Percentiles rank a stretch among this genome's conserved stretches.
Evolutionary conservation across 805 yeast genomes (phyloP).

Genomic region (Candida nemodendra): DNA sequence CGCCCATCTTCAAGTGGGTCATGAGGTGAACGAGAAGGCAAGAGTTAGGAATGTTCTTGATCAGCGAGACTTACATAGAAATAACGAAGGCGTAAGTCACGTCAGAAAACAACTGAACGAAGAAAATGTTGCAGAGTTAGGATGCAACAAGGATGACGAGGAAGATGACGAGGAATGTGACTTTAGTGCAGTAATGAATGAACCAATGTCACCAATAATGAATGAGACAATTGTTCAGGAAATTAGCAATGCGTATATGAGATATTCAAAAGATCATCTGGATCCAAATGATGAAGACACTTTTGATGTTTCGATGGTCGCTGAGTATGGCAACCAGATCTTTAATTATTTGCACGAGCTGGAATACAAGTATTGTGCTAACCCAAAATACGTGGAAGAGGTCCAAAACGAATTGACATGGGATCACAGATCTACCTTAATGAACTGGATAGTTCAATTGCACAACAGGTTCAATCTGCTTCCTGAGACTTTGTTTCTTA

Average conservation of each 20-base stretch:
- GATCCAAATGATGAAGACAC: slow-evolving; percentile 84
- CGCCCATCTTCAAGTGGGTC: neutral
- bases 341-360: slow-evolving; percentile 73
- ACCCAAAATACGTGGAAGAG: slow-evolving; percentile 68
- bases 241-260: slow-evolving; percentile 48
- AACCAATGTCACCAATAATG: slow-evolving; percentile 62
- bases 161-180: slow-evolving; percentile 36
- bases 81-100: slow-evolving; percentile 3
- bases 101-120: slow-evolving; percentile 6
- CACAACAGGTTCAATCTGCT: slow-evolving; percentile 77
- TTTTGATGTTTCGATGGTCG: slow-evolving; percentile 84
- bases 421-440: slow-evolving; percentile 77
- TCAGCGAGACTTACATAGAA: neutral
- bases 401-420: slow-evolving; percentile 70
- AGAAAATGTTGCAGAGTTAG: slow-evolving; percentile 17
- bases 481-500: slow-evolving; percentile 81
- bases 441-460: slow-evolving; percentile 89
- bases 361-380: slow-evolving; percentile 71
- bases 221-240: slow-evolving; percentile 47
- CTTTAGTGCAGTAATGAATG: slow-evolving; percentile 18
- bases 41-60: neutral
- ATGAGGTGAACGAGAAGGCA: neutral
- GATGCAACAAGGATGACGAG: slow-evolving; percentile 36
- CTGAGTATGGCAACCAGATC: slow-evolving; percentile 87
- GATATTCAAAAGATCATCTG: slow-evolving; percentile 49